A percentile compares a stretch with the other conserved stretches of the same genome.
Evolutionary conservation across 2,329 filamentous ascomycete species (phyloP).

Genomic region (Diaporthe helianthi): DNA sequence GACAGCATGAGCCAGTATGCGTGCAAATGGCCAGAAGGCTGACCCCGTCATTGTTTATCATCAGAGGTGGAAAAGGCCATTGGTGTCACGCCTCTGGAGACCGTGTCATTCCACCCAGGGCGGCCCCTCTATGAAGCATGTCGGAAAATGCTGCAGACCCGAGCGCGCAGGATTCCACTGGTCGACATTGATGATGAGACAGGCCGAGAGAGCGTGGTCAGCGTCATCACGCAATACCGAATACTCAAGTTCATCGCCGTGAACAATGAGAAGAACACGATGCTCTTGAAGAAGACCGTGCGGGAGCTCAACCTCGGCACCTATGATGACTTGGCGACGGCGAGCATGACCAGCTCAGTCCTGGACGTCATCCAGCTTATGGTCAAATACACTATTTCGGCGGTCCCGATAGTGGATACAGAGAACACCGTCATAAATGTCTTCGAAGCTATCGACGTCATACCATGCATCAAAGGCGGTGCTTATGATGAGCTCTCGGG

Average conservation of each 20-base stretch:
- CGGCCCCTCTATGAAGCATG: slow-evolving; percentile 94
- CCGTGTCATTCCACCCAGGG: slow-evolving; percentile 92
- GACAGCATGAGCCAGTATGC: slow-evolving; percentile 15
- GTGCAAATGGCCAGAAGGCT: slow-evolving; percentile 29
- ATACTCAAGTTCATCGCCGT: slow-evolving; percentile 99
- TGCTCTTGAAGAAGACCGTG: slow-evolving; percentile 86
- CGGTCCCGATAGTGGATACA: slow-evolving; percentile 88
- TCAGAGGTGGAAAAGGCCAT: slow-evolving; percentile 95
- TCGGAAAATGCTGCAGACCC: slow-evolving; percentile 89
- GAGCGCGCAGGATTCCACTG: slow-evolving; percentile 90
- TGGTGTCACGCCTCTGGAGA: slow-evolving; percentile 89
- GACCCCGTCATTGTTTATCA: neutral
- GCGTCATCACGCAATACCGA: slow-evolving; percentile 96
- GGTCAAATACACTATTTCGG: slow-evolving; percentile 92
- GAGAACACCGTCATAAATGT: slow-evolving; percentile 85
- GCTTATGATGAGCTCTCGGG: slow-evolving; percentile 89
- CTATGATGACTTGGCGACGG: slow-evolving; percentile 80
- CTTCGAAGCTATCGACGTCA: slow-evolving; percentile 97
- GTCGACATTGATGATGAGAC: slow-evolving; percentile 96
- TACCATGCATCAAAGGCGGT: slow-evolving; percentile 92
- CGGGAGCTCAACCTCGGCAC: slow-evolving; percentile 85
- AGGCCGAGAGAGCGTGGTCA: slow-evolving; percentile 88
- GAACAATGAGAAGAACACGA: slow-evolving; percentile 84
- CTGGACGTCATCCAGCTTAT: slow-evolving; percentile 94
- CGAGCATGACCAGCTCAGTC: slow-evolving; percentile 87